Evolutionary conservation across 2,329 filamentous ascomycete species (phyloP), one percentile per base, ranked within the genome.

Genomic region (Aureobasidium pullulans): DNA sequence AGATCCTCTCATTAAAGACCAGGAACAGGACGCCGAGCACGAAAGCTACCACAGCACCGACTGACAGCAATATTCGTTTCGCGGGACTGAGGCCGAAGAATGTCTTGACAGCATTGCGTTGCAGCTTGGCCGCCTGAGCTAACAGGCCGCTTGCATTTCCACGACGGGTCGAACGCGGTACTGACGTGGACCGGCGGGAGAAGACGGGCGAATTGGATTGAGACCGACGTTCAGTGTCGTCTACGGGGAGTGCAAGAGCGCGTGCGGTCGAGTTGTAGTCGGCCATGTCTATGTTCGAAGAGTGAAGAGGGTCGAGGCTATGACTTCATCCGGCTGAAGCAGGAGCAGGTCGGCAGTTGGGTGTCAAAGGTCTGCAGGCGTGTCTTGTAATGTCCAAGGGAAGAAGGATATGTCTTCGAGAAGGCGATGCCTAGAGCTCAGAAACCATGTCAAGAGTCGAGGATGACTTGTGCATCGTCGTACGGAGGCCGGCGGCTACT

Each of bases 1-100:
- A 95, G 70, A 97, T 87, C 64, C 80, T 76, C 71, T 93, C 86
- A 64, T 86, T 90, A 78, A 89, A 94, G 62, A 93, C 72, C 59
- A 96, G 76, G 70, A 89, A 86, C 4, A 91, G 75, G 57, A 96
- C 76, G 31, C 79, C 75, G 11, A 89, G 68, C 8, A 83, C 76
- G 59, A 81, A 72, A n/a, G 78, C 63, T 0, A 79, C 69, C 15
- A 87, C 50, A 8, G 77, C 73, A 28, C 75, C 82, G 3, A 79
- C 61, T 11, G 81, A 71, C 19, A 86, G 77, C 19, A 85, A 76
- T 6, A 84, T 72, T 65, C 82, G 83, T 72, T 95, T 87, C 59
- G 84, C 67, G 1, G 81, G 76, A 13, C 81, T 77, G 56, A 90
- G 76, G 63, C 75, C 75, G 63, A 78, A 71, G 73, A 82, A 88